Percentiles rank a stretch among this genome's conserved stretches.
Evolutionary conservation across 148 eudicot genomes (phyloP).

Genomic region (Vaccinium darrowii): DNA sequence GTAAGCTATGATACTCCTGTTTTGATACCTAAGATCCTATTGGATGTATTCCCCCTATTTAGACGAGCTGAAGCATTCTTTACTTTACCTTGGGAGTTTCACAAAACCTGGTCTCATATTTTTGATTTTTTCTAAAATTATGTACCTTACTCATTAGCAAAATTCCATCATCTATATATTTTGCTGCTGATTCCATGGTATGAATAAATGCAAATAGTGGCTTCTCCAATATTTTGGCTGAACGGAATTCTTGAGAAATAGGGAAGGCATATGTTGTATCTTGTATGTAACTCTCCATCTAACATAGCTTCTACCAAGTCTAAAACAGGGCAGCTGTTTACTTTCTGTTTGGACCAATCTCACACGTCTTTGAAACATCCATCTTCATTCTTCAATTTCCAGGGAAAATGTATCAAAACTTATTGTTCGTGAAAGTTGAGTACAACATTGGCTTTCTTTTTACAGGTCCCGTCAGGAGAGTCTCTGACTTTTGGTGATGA

Average conservation of each 20-base stretch:
- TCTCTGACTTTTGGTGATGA: slow-evolving; percentile 73
- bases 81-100: background rate
- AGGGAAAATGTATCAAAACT: background rate
- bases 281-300: no score
- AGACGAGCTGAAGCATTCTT: background rate
- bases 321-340: background rate
- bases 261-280: background rate
- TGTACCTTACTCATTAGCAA: background rate
- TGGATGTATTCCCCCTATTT: background rate
- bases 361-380: background rate
- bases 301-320: background rate
- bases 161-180: background rate
- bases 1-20: slow-evolving; percentile 45
- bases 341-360: background rate
- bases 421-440: slow-evolving; percentile 13
- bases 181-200: background rate
- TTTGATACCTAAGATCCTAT: background rate
- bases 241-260: background rate
- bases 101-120: background rate
- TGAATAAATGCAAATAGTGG: background rate
- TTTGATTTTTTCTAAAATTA: slow-evolving; percentile 1
- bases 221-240: background rate
- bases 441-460: background rate
- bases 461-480: slow-evolving; percentile 96
- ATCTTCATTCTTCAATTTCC: background rate